A percentile compares a stretch with the other conserved stretches of the same genome.
These are phyloP conservation scores for Epichloe baconii DNA, from an alignment of 2,329 filamentous ascomycete genomes.

Conservation along the genomic window DNA sequence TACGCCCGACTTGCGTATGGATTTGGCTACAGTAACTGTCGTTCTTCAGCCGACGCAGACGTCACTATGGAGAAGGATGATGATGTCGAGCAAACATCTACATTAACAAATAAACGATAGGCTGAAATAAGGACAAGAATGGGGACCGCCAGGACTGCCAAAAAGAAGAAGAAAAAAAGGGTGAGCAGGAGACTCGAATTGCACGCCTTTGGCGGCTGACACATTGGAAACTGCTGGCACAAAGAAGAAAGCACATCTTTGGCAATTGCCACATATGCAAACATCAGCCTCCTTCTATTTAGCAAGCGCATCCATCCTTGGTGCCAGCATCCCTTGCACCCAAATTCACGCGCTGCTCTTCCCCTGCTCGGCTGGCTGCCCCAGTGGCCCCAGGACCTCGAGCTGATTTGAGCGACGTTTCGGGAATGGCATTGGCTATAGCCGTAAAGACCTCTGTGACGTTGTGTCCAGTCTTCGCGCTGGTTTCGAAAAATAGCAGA, in stretches of 20 bases:
- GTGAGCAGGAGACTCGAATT: conserved; percentile 5
- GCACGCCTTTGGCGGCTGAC: conserved; percentile 10
- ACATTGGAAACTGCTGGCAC: conserved; percentile 6
- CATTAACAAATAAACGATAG: conserved; percentile 1
- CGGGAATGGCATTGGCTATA: conserved; percentile 94
- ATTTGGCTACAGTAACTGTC: too few species aligned
- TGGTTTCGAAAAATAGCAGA: conserved; percentile 93
- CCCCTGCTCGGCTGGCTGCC: conserved; percentile 43
- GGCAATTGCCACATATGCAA: conserved; percentile 1
- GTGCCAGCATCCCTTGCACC: conserved; percentile 60
- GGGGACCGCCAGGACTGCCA: not conserved
- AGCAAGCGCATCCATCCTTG: conserved; percentile 90
- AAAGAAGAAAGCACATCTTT: not conserved
- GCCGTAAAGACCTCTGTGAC: conserved; percentile 95
- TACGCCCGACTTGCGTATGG: too few species aligned
- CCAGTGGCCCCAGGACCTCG: conserved; percentile 57
- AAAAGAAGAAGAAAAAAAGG: conserved; percentile 2
- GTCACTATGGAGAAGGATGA: not conserved
- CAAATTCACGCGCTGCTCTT: conserved; percentile 73
- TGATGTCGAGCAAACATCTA: conserved; percentile 2
- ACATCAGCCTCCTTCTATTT: conserved; percentile 7
- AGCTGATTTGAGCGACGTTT: conserved; percentile 85
- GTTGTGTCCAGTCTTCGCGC: conserved; percentile 89
- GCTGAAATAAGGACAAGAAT: conserved; percentile 1
- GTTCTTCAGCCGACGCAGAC: too few species aligned